A percentile compares a stretch with the other conserved stretches of the same genome.
Conservation (phyloP, 2,329 filamentous ascomycete species). For the Phialophora verrucosa region DNA sequence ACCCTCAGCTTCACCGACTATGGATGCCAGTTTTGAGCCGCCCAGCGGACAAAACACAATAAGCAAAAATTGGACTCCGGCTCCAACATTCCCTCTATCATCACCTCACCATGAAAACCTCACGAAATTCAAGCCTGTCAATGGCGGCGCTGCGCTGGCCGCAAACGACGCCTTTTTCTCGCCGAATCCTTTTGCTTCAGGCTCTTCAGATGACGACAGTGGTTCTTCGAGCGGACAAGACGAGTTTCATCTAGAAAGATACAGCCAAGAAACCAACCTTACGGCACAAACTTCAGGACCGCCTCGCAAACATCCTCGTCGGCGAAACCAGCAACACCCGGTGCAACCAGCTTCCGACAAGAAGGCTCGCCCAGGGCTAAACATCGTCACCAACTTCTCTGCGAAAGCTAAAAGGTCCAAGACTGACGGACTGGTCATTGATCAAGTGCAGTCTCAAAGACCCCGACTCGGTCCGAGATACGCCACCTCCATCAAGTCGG, state of each 20-base stretch:
- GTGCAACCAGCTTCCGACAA: conserved; percentile 26
- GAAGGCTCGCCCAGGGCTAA: conserved; percentile 47
- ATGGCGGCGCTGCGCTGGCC: conserved; percentile 8
- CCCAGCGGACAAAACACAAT: neutral
- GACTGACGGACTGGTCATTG: conserved; percentile 31
- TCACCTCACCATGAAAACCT: conserved; percentile 23
- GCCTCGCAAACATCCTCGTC: conserved; percentile 9
- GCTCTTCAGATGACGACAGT: conserved; percentile 30
- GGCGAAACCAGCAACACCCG: conserved; percentile 9
- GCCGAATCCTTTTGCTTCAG: conserved; percentile 26
- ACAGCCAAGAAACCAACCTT: conserved; percentile 29
- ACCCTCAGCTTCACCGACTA: conserved; percentile 4
- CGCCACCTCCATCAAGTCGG: conserved; percentile 33
- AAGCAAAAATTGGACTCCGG: neutral
- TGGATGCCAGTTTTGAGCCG: conserved; percentile 24
- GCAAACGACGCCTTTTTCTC: conserved; percentile 22
- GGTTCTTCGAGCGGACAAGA: conserved; percentile 36
- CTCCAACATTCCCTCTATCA: conserved; percentile 24
- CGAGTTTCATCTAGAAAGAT: conserved; percentile 39
- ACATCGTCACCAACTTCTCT: conserved; percentile 52
- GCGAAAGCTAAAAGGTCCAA: conserved; percentile 25
- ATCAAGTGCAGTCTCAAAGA: conserved; percentile 35
- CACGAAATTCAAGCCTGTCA: conserved; percentile 27
- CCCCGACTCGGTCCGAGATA: conserved; percentile 30
- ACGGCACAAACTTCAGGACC: conserved; percentile 5